Base-by-base conservation (phyloP, 2,329 filamentous ascomycete species). In the Talaromyces rugulosus region DNA sequence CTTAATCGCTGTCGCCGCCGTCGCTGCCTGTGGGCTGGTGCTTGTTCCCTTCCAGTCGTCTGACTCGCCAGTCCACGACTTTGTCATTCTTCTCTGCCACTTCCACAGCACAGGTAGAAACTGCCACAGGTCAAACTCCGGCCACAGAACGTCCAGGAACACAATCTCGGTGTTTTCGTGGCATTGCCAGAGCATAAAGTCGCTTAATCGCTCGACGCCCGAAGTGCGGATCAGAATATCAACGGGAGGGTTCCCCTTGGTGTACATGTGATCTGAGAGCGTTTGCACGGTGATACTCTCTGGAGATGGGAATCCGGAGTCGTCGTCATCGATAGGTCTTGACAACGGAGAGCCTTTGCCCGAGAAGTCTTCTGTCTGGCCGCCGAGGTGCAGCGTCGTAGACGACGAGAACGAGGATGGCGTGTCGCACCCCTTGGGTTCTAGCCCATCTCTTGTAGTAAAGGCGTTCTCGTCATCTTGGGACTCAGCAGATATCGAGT, bases 131-230 rank as follows among this genome's bases (percentile, higher is more conserved):
- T 96, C 92, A 69, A 99, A 97, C 65, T 97, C 92, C 1, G 95
- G 95, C 95, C 95, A 99, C 65, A 96, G 82, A 66, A 91, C 95
- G 69, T 96, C 86, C 61, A 97, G 78, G 73, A 98, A 99, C 63
- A 96, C 91, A 66, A 99, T 89, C 63, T 96, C 90, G 0, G 95
- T 97, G 66, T 94, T 83, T 72, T 96, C 87, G 72, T 98, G 93
- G 70, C 91, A 95, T 77, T 99, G 95, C 95, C 95, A 99, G 36
- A 99, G 87, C 93, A 99, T 95, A 70, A 98, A 99, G 74, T 99
- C 95, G 72, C 92, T 97, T 63, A 99, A 81, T 56, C 95, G 85
- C 75, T 93, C 89, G 14, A 99, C 95, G 31, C 93, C 94, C 65
- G 92, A 97, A 4, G 95, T 99, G 57, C 95, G 87, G 57, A 99